A percentile compares a stretch with the other conserved stretches of the same genome.
phyloP scores from a whole-genome alignment of 192 early-diverging fungal species.

The Coemansia aciculifera region DNA sequence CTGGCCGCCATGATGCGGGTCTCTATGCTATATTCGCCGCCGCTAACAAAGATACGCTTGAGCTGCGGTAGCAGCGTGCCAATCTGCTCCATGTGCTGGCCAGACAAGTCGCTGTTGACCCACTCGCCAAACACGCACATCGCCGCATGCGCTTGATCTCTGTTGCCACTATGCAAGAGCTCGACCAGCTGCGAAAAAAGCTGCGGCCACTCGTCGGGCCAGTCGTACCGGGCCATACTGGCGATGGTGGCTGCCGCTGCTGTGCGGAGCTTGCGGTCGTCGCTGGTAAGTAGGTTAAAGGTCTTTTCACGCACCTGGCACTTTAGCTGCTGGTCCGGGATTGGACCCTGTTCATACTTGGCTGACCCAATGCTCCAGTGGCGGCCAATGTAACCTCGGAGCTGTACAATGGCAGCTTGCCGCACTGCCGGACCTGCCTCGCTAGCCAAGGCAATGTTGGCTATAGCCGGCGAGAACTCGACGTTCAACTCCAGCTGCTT shows the following conservation, averaged over 20 bases:
- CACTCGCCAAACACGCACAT: constrained; percentile 85
- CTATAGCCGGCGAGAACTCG: constrained; percentile 70
- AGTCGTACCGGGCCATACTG: constrained; percentile 88
- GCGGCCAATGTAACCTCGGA: constrained; percentile 72
- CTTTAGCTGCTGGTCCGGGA: constrained; percentile 46
- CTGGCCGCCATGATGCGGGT: constrained; percentile 75
- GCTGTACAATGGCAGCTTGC: constrained; percentile 68
- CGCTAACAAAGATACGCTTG: constrained; percentile 67
- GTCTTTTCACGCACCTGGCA: constrained; percentile 43
- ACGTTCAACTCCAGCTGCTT: constrained; percentile 61
- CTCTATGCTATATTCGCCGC: constrained; percentile 20
- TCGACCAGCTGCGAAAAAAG: constrained; percentile 76
- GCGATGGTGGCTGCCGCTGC: constrained; percentile 76
- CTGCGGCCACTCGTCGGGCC: constrained; percentile 91
- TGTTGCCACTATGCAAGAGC: constrained; percentile 61
- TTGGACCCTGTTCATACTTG: constrained; percentile 52
- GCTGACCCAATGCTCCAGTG: constrained; percentile 72
- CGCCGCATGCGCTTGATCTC: constrained; percentile 79
- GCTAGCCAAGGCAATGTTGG: constrained; percentile 63
- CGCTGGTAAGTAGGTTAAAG: constrained; percentile 40
- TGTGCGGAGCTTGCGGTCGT: constrained; percentile 35
- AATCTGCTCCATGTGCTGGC: constrained; percentile 80
- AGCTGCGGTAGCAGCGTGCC: constrained; percentile 85
- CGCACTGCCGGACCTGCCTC: constrained; percentile 65
- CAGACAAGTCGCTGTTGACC: constrained; percentile 82